Conservation (phyloP, 2,329 filamentous ascomycete genomes). For the Grosmannia huntii region DNA sequence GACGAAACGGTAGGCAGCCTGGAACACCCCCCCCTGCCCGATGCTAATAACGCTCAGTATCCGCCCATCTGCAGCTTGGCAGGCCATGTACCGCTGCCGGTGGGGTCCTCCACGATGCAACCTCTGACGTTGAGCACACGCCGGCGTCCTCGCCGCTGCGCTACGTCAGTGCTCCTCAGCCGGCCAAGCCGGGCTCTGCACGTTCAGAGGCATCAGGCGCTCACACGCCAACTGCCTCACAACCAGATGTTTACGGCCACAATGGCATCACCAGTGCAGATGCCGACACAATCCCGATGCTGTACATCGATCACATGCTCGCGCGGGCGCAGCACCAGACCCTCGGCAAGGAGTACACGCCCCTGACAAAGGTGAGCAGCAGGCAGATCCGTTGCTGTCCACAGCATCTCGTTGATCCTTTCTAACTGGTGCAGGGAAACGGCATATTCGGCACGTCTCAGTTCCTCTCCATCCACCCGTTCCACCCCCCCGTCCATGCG, state of each 20-base stretch:
- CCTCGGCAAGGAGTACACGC: slow-evolving; percentile 8
- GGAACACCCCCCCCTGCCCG: not conserved
- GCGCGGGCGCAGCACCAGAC: slow-evolving; percentile 7
- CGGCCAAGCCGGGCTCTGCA: not conserved
- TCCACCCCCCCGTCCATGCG: not conserved
- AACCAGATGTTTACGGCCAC: not conserved
- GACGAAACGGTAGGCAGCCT: slow-evolving; percentile 5
- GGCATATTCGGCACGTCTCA: slow-evolving; percentile 15
- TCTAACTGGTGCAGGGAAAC: slow-evolving; percentile 13
- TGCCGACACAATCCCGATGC: slow-evolving; percentile 10
- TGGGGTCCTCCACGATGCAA: not conserved
- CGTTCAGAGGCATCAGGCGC: too few relatives aligned
- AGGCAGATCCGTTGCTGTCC: not conserved
- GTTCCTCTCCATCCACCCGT: not conserved
- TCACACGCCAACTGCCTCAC: not conserved
- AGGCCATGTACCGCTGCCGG: not conserved
- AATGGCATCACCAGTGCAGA: not conserved
- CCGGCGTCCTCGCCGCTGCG: not conserved
- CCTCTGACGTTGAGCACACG: not conserved
- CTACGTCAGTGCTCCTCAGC: not conserved
- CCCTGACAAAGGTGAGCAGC: slow-evolving; percentile 16
- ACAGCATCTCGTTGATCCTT: not conserved
- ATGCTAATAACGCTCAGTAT: not conserved
- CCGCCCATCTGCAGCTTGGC: not conserved
- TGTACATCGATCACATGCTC: slow-evolving; percentile 18